Evolutionary conservation across 345 rosid species (phyloP), one percentile per base, ranked within the genome.

Genomic region (Salix brachista): DNA sequence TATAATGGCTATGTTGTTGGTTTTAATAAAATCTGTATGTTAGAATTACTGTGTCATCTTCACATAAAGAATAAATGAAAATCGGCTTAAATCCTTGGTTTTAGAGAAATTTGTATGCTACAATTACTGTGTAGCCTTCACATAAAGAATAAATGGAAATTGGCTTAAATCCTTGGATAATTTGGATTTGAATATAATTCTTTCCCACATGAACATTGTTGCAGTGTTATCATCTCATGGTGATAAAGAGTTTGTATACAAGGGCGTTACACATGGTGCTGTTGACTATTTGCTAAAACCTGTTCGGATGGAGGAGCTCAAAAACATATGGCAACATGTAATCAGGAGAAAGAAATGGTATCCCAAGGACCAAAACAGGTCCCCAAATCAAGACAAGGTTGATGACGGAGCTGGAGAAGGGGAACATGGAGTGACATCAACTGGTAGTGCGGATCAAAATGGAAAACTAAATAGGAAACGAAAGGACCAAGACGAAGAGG

Each of bases 311-410:
- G 91, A 96, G 89, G 96, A 90, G 89, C 90, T 96, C 69, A 82
- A 85, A 75, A 96, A 96, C 84, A 93, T 95, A 80, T 95, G 99
- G 99, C 99, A 91, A 44, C 99, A 96, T 82, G 90, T 96, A 4
- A 85, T 92, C 65, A 86, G 99, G 85, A 91, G 83, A 76, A 87
- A 79, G 84, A 92, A 86, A 70, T 25, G 79, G 44, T 81, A 83
- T 4, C 81, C 84, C 17, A 87, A 87, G 87, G 90, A 84, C 52
- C 78, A 66, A 56, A 83, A 60, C 77, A 83, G 75, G 78, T 78
- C 75, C 0, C 28, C 83, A 67, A 77, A 80, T 37, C 83, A 72
- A 46, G 89, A 86, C 48, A 89, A 76, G 82, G 72, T 79, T 73
- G 75, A 69, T 12, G 81, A 80, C 0, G 87, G 83, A 21, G 42